Evolutionary conservation across 345 rosid genomes (phyloP), one percentile per base, ranked within the genome.

Genomic region (Populus davidiana): DNA sequence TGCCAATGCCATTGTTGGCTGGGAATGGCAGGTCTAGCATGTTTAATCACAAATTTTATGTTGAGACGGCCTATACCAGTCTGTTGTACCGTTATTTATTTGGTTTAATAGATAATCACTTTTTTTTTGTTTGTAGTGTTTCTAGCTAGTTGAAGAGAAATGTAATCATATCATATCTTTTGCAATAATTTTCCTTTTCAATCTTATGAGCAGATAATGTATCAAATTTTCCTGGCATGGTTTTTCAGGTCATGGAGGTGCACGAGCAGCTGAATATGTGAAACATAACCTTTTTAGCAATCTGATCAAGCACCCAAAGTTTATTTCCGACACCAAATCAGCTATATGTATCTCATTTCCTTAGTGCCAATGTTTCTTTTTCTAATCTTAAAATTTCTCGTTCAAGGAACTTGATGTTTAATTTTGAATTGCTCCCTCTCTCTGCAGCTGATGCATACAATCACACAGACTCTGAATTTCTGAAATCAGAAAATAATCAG

Each of bases 181-280:
- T 33, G 44, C 56, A 8, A 63, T 41, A 33, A 23, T 39, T 35
- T 38, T 36, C 62, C 43, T 56, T 64, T 75, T 65, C 35, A 35
- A 56, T 14, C 59, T 18, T 33, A 29, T 39, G 17, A 20, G 35
- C 36, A 13, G n/a, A 29, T 81, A 66, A 76, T 73, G 33, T 35
- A 10, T 33, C 36, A 69, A 36, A 54, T 62, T 9, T 13, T 80
- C 67, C 71, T 25, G 23, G 38, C 81, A 80, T 23, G 63, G 64
- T 75, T n/a, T 79, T 86, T 77, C 85, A 96, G 99, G 99, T 81
- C 99, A 96, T 86, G 99, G 99, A 71, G 99, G 99, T 78, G 97
- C 92, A 75, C 93, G 98, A 50, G 99, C 99, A 70, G 99, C 99
- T 79, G 98, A 96, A 85, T 96, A 91, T 81, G 97, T 96, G 85